Percentiles rank a stretch among this genome's conserved stretches.
phyloP scores from a whole-genome alignment of 1,284 basidiomycete species.

The Tremellales sp. region DNA sequence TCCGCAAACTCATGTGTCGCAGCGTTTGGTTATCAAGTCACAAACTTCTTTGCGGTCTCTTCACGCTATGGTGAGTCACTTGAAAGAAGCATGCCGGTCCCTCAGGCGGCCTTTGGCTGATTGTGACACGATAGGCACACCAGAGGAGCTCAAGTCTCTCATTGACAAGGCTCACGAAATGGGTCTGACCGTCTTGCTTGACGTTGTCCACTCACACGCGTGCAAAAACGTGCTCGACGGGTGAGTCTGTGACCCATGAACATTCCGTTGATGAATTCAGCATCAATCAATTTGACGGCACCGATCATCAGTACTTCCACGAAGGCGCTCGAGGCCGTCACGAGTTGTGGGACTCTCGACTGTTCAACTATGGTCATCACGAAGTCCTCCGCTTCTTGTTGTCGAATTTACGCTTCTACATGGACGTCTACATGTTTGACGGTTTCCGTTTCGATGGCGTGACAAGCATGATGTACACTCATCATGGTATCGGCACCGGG shows the following conservation, averaged over 20 bases:
- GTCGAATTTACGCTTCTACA: constrained; percentile 91
- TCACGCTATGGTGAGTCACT: constrained; percentile 68
- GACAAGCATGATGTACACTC: constrained; percentile 97
- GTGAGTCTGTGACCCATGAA: constrained; percentile 25
- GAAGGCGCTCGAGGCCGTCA: constrained; percentile 84
- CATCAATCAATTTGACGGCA: constrained; percentile 91
- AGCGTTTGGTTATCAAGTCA: constrained; percentile 98
- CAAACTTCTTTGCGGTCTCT: constrained; percentile 95
- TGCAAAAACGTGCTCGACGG: constrained; percentile 95
- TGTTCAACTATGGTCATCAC: constrained; percentile 94
- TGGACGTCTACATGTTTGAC: constrained; percentile 93
- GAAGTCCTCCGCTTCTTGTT: constrained; percentile 92
- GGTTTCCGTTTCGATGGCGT: constrained; percentile 98
- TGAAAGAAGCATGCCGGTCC: too few relatives aligned
- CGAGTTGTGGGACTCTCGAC: constrained; percentile 88
- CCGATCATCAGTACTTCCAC: constrained; percentile 96
- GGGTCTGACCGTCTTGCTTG: constrained; percentile 88
- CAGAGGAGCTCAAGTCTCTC: constrained; percentile 92
- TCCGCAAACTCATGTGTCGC: too few relatives aligned
- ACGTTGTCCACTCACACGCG: constrained; percentile 96
- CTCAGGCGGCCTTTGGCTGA: too few relatives aligned
- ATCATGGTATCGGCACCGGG: constrained; percentile 95
- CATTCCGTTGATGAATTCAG: constrained; percentile 45
- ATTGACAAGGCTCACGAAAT: constrained; percentile 91
- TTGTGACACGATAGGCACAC: constrained; percentile 54